Evolutionary conservation across 192 early-diverging fungal species (phyloP).

Genomic region (Coemansia sp.): DNA sequence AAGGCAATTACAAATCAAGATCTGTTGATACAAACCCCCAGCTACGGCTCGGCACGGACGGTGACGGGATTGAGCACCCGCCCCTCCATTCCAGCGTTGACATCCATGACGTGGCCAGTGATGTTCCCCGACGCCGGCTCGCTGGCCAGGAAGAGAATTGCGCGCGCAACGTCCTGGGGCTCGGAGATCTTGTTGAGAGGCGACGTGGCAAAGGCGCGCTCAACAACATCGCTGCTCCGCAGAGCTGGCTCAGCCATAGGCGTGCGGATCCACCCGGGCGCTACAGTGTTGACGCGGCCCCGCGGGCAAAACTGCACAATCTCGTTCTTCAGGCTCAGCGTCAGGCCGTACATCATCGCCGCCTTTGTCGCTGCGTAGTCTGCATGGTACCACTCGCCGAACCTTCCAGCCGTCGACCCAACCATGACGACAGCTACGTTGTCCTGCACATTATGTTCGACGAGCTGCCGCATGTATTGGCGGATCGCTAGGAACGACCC

Average conservation of each 20-base stretch:
- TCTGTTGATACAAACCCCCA: neutral
- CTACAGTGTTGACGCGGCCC: slow-evolving; percentile 55
- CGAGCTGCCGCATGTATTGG: slow-evolving; percentile 28
- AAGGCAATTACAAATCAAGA: no score
- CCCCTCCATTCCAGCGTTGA: slow-evolving; percentile 62
- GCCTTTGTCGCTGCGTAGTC: slow-evolving; percentile 56
- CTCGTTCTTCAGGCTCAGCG: slow-evolving; percentile 58
- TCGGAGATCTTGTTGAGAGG: slow-evolving; percentile 61
- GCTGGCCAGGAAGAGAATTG: slow-evolving; percentile 56
- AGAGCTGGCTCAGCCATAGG: slow-evolving; percentile 60
- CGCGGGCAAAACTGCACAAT: slow-evolving; percentile 57
- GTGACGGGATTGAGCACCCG: slow-evolving; percentile 20
- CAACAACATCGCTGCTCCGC: slow-evolving; percentile 44
- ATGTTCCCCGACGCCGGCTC: slow-evolving; percentile 56
- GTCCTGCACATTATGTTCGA: slow-evolving; percentile 19
- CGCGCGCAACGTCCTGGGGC: slow-evolving; percentile 55
- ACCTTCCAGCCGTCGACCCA: slow-evolving; percentile 60
- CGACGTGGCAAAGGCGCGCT: slow-evolving; percentile 57
- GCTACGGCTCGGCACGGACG: slow-evolving; percentile 3
- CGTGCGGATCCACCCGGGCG: slow-evolving; percentile 58
- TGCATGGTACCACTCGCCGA: slow-evolving; percentile 59
- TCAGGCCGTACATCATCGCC: slow-evolving; percentile 57
- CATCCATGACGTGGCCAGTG: slow-evolving; percentile 57
- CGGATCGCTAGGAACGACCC: slow-evolving; percentile 58
- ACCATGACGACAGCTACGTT: slow-evolving; percentile 38